Evolutionary conservation across 2,329 filamentous ascomycete genomes (phyloP), one percentile per base, ranked within the genome.

Genomic region (Shiraia bambusicola): DNA sequence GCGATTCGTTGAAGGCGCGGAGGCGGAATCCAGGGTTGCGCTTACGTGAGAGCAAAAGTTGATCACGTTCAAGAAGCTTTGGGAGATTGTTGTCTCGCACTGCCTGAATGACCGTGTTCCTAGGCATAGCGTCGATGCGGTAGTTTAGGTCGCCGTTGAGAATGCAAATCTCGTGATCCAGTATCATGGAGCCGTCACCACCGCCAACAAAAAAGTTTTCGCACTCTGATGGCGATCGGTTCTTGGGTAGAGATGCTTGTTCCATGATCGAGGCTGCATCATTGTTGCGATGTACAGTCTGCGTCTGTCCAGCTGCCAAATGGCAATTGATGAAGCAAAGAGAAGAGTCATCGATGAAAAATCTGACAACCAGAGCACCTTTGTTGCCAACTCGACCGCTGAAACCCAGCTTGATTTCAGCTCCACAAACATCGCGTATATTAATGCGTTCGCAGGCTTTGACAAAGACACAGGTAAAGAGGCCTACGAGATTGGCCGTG

Each of bases 281-380:
- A 57, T 90, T 93, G 70, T 98, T 95, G 6, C 93, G 88, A 58
- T 91, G 83, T 43, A 87, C 87, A 0, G 92, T 95, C 45, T 95
- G 88, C 0, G 86, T 84, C 68, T 98, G 93, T 0, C 93, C 93
- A 0, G 93, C 93, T 13, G 93, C 93, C 45, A 98, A 75, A 79
- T 98, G 93, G 66, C 93, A 98, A 65, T 98, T 98, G 72, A 97
- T 81, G 69, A 98, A 92, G 71, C 93, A 98, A 26, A 98, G 71
- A 1, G 92, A 96, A 36, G 86, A 93, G 67, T 98, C 91, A 61
- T 98, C 93, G 2, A 98, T 72, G 58, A 91, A 79, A 69, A 98
- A 95, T n/a, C 93, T 87, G 28, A 96, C 79, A 26, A 95, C 79
- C 26, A 97, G 81, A 14, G 91, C 93, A 49, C 93, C 93, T 74